Evolutionary conservation across 768 basidiomycete genomes (phyloP).

Genomic region (Paxillus rubicundulus): DNA sequence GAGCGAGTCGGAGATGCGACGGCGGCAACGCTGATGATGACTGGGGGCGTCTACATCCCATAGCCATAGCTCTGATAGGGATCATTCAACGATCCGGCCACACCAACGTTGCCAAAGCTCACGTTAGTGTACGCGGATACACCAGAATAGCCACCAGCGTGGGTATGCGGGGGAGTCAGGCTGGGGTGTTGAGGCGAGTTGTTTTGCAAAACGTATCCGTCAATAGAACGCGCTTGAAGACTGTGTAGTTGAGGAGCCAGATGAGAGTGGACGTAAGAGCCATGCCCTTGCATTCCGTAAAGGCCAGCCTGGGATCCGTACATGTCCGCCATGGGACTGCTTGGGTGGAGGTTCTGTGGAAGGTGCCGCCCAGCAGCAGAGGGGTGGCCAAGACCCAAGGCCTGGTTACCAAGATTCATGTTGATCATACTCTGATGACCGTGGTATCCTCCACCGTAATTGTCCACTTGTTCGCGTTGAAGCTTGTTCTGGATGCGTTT

Average conservation of each 20-base stretch:
- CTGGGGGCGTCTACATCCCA: conserved; percentile 58
- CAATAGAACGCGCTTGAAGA: conserved; percentile 71
- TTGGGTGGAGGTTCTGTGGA: conserved; percentile 49
- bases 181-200: conserved; percentile 64
- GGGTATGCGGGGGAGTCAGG: conserved; percentile 55
- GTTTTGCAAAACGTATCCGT: conserved; percentile 78
- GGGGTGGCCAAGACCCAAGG: conserved; percentile 43
- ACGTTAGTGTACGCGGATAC: conserved; percentile 53
- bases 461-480: conserved; percentile 88
- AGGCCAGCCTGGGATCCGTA: conserved; percentile 62
- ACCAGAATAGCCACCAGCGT: conserved; percentile 54
- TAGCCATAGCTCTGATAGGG: conserved; percentile 81
- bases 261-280: conserved; percentile 57
- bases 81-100: conserved; percentile 59
- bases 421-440: conserved; percentile 59
- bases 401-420: conserved; percentile 54
- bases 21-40: conserved; percentile 28
- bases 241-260: conserved; percentile 54
- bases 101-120: conserved; percentile 47
- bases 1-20: conserved; percentile 16
- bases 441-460: conserved; percentile 54
- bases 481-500: conserved; percentile 99
- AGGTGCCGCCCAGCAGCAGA: conserved; percentile 54
- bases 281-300: conserved; percentile 58
- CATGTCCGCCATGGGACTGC: conserved; percentile 59